phyloP scores from a whole-genome alignment of 495 filamentous ascomycete genomes.

The Annulohypoxylon bovei region DNA sequence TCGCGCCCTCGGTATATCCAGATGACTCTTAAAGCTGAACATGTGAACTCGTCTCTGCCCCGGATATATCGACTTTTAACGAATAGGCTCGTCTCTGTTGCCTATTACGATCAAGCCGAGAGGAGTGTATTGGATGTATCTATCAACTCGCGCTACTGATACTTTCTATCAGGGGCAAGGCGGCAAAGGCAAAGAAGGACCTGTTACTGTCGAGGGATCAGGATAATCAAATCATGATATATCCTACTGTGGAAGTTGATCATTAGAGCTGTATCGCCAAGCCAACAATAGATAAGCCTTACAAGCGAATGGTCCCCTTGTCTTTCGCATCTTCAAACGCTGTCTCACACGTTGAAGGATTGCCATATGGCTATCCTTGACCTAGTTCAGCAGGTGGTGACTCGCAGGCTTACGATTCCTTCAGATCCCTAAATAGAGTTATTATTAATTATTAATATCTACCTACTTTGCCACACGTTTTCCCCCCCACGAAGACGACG shows the following conservation, averaged over 20 bases:
- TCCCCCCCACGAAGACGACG: conserved; percentile 27
- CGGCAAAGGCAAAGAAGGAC: not conserved
- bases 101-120: conserved; percentile 15
- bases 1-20: conserved; percentile 33
- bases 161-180: conserved; percentile 22
- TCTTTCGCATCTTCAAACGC: conserved; percentile 21
- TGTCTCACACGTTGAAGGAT: conserved; percentile 27
- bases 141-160: not conserved
- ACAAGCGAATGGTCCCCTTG: conserved; percentile 10
- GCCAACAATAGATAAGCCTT: conserved; percentile 29
- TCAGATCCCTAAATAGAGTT: conserved; percentile 22
- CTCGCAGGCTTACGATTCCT: conserved; percentile 26
- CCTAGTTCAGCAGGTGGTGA: conserved; percentile 29
- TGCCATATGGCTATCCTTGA: conserved; percentile 18
- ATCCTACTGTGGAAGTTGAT: conserved; percentile 16
- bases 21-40: conserved; percentile 8
- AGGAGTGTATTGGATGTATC: not conserved
- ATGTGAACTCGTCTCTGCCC: conserved; percentile 17
- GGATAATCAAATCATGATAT: conserved; percentile 18
- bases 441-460: conserved; percentile 14
- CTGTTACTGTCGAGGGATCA: not conserved
- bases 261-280: conserved; percentile 2
- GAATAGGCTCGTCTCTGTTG: conserved; percentile 9
- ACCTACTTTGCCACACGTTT: conserved; percentile 25
- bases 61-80: conserved; percentile 17